Conservation (phyloP, 345 rosid species). For the Schrenkiella parvula region DNA sequence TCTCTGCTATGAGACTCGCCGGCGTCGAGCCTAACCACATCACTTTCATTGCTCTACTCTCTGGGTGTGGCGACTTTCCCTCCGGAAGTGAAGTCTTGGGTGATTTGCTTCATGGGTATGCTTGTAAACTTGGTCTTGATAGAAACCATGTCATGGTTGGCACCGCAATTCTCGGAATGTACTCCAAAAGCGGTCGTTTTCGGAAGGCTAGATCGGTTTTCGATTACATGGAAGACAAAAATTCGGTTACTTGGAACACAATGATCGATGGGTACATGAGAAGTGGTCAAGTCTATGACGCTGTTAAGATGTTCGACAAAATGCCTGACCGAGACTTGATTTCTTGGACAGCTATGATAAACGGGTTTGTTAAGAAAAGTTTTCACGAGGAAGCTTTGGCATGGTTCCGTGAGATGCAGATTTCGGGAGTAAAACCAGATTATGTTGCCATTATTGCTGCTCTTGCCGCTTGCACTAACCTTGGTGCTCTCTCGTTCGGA, state of each 20-base stretch:
- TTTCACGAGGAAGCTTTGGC: slow-evolving; percentile 49
- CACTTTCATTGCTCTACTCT: slow-evolving; percentile 51
- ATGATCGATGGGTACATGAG: slow-evolving; percentile 68
- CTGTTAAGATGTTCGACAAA: slow-evolving; percentile 48
- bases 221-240: slow-evolving; percentile 45
- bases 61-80: slow-evolving; percentile 48
- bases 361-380: slow-evolving; percentile 60
- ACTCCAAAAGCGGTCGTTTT: slow-evolving; percentile 43
- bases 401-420: slow-evolving; percentile 62
- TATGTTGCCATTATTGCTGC: slow-evolving; percentile 53
- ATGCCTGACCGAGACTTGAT: slow-evolving; percentile 56
- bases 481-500: slow-evolving; percentile 56
- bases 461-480: slow-evolving; percentile 58
- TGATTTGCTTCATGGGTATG: slow-evolving; percentile 53
- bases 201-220: slow-evolving; percentile 52
- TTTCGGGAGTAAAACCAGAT: slow-evolving; percentile 52
- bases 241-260: slow-evolving; percentile 65
- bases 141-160: slow-evolving; percentile 56
- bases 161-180: slow-evolving; percentile 63
- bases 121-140: slow-evolving; percentile 54
- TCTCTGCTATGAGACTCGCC: slow-evolving; percentile 52
- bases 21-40: slow-evolving; percentile 65
- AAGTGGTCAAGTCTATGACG: slow-evolving; percentile 39
- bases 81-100: slow-evolving; percentile 37
- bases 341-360: slow-evolving; percentile 75